Percentiles rank a stretch among this genome's conserved stretches.
These are phyloP conservation scores for Kondoa malvinella DNA, from an alignment of 768 basidiomycete genomes.

Conservation along the genomic window DNA sequence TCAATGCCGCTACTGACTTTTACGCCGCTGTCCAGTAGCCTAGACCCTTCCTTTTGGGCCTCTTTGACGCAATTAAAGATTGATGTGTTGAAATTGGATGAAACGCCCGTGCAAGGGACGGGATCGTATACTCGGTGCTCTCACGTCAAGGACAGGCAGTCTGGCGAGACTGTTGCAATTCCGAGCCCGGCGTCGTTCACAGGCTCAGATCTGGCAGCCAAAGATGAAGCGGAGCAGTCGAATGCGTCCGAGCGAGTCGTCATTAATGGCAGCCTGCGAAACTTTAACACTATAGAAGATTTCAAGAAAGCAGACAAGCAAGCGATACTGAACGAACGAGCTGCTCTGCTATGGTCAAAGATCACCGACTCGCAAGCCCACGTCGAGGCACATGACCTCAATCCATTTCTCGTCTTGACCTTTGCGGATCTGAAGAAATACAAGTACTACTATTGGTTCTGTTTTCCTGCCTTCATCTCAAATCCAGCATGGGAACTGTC, in stretches of 20 bases:
- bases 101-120: conserved; percentile 46
- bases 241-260: conserved; percentile 4
- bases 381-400: conserved; percentile 43
- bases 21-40: conserved; percentile 65
- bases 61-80: conserved; percentile 75
- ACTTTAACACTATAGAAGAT: conserved; percentile 93
- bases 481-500: conserved; percentile 68
- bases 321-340: conserved; percentile 56
- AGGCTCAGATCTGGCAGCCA: background rate
- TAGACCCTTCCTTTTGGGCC: conserved; percentile 87
- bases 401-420: conserved; percentile 71
- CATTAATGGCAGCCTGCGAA: conserved; percentile 59
- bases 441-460: conserved; percentile 95
- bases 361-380: conserved; percentile 26
- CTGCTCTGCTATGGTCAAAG: conserved; percentile 42
- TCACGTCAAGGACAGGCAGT: conserved; percentile 56
- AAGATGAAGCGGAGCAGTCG: background rate
- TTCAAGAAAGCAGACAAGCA: conserved; percentile 82
- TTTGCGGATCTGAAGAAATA: conserved; percentile 97
- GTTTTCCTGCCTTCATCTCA: conserved; percentile 76
- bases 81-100: conserved; percentile 67
- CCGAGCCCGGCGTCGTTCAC: conserved; percentile 37
- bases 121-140: conserved; percentile 58
- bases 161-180: conserved; percentile 54
- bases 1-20: conserved; percentile 55